Evolutionary conservation across 495 filamentous ascomycete species (phyloP).

Genomic region (Glonium stellatum): DNA sequence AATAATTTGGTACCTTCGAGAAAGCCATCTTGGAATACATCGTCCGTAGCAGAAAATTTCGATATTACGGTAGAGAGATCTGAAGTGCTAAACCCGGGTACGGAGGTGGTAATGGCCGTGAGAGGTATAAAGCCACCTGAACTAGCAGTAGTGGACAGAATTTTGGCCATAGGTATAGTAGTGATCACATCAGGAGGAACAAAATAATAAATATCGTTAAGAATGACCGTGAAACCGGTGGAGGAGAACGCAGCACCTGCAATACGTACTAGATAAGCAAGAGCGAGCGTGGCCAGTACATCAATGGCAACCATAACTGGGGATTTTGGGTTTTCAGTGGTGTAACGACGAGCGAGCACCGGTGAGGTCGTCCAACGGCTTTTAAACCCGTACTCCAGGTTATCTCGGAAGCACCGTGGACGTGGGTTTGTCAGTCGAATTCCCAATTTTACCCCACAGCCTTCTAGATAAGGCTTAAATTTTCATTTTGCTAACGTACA

Average conservation of each 20-base stretch:
- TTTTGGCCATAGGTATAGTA: conserved; percentile 14
- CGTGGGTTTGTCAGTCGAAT: not conserved
- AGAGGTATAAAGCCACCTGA: conserved; percentile 26
- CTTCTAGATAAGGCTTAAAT: not conserved
- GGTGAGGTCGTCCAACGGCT: not conserved
- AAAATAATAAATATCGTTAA: conserved; percentile 30
- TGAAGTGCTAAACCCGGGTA: conserved; percentile 11
- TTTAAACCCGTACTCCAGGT: not conserved
- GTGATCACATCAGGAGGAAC: conserved; percentile 23
- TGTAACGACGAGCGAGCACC: no score
- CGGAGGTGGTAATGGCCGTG: conserved; percentile 24
- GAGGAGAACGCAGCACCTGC: conserved; percentile 15
- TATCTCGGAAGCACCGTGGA: not conserved
- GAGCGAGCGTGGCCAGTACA: not conserved
- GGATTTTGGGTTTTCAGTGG: not conserved
- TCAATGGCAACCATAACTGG: not conserved
- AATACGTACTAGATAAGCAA: not conserved
- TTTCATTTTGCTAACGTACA: not conserved
- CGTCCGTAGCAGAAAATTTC: conserved; percentile 18
- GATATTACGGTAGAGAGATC: conserved; percentile 8
- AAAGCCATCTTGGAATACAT: conserved; percentile 34
- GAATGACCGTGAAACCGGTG: conserved; percentile 28
- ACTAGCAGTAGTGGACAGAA: conserved; percentile 1
- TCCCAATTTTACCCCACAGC: not conserved
- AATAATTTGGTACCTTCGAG: conserved; percentile 19